Conservation (phyloP, 495 filamentous ascomycete species). For the Xylaria longipes region DNA sequence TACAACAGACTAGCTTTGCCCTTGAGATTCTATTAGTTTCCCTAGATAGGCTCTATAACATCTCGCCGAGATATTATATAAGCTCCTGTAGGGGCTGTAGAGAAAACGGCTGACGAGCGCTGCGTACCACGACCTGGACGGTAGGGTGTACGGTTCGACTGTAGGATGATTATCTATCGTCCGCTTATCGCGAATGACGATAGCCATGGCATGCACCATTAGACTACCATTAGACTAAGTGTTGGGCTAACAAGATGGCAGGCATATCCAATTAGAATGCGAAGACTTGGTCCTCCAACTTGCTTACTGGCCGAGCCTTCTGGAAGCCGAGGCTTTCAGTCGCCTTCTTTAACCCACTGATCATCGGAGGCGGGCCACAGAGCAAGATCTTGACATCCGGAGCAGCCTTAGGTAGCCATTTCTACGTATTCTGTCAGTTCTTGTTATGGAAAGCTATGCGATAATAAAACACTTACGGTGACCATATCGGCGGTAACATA, state of each 20-base stretch:
- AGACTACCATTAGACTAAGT: neutral
- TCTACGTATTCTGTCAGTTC: slow-evolving; percentile 38
- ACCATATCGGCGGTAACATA: slow-evolving; percentile 97
- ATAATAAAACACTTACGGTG: slow-evolving; percentile 62
- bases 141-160: neutral
- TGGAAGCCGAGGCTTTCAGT: slow-evolving; percentile 86
- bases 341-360: slow-evolving; percentile 96
- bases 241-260: too few species aligned
- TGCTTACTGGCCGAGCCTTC: slow-evolving; percentile 92
- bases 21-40: neutral
- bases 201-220: neutral
- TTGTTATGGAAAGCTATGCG: slow-evolving; percentile 41
- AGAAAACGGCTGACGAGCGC: neutral
- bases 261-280: slow-evolving; percentile 70
- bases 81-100: neutral
- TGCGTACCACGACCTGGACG: neutral
- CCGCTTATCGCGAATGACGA: neutral
- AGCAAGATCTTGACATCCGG: slow-evolving; percentile 93
- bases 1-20: neutral
- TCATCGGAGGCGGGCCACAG: slow-evolving; percentile 96
- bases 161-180: neutral
- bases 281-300: slow-evolving; percentile 97
- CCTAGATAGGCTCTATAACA: neutral
- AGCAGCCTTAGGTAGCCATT: slow-evolving; percentile 82
- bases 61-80: neutral